Conservation (phyloP, 2,329 filamentous ascomycete species). For the Davidsoniella neocaledoniae region DNA sequence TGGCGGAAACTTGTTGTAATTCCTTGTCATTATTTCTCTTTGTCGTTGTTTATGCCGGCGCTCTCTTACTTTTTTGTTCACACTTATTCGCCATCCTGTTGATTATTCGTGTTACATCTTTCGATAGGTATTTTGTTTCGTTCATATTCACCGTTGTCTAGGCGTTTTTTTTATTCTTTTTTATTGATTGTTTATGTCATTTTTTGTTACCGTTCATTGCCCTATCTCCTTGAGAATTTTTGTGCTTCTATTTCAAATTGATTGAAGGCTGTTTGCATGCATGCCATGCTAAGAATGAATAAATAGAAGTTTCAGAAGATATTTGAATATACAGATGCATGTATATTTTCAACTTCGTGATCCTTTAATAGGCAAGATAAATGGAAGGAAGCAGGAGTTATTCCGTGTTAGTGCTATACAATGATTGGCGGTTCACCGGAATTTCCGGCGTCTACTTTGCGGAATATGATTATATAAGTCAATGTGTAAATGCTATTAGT, state of each 20-base stretch:
- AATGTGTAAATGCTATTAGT: too few relatives aligned
- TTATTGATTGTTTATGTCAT: background rate
- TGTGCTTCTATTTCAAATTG: background rate
- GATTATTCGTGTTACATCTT: constrained; percentile 9
- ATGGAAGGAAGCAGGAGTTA: background rate
- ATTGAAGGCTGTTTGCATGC: background rate
- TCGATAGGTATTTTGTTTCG: background rate
- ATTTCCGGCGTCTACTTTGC: too few relatives aligned
- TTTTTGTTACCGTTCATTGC: background rate
- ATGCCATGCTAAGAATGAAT: background rate
- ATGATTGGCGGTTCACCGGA: too few relatives aligned
- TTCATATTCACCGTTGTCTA: constrained; percentile 13
- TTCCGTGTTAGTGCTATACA: too few relatives aligned
- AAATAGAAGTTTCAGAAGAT: background rate
- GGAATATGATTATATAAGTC: too few relatives aligned
- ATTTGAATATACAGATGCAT: background rate
- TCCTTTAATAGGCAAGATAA: too few relatives aligned
- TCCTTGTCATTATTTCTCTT: background rate
- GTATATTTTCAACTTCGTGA: too few relatives aligned
- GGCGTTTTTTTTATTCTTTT: constrained; percentile 9
- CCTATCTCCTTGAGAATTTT: background rate
- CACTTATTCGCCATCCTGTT: background rate
- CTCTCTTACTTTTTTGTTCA: background rate
- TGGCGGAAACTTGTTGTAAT: constrained; percentile 6
- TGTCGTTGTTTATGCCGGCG: constrained; percentile 1